Conservation (phyloP, 176 grass and related monocot species). For the Phragmites australis region DNA sequence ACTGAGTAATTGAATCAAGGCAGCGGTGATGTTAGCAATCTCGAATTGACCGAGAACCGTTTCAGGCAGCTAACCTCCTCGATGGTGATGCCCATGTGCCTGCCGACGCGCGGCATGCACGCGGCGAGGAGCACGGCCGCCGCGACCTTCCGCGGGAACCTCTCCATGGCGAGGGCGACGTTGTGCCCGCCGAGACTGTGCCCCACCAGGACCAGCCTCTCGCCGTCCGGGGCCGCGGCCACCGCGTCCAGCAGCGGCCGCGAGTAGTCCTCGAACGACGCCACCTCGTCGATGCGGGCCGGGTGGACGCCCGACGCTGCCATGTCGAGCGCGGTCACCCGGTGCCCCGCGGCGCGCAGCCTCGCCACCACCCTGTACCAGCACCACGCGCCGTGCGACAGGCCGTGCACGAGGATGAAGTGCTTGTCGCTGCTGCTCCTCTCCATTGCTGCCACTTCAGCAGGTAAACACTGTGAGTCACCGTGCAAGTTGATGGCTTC, state of each 20-base stretch:
- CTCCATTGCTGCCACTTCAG: neutral
- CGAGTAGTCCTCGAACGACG: slow-evolving; percentile 60
- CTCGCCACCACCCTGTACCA: slow-evolving; percentile 52
- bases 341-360: slow-evolving; percentile 42
- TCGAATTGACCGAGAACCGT: neutral
- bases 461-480: neutral
- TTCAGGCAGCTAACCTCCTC: slow-evolving; percentile 28
- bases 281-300: slow-evolving; percentile 45
- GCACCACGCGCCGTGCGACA: slow-evolving; percentile 59
- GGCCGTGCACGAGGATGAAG: slow-evolving; percentile 56
- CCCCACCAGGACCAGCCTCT: slow-evolving; percentile 50
- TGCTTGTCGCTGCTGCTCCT: slow-evolving; percentile 28
- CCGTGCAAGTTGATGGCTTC: too few species aligned
- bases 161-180: slow-evolving; percentile 54
- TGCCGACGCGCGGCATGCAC: slow-evolving; percentile 39
- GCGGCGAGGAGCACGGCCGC: slow-evolving; percentile 51
- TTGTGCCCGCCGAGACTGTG: slow-evolving; percentile 56
- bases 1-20: neutral
- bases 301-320: slow-evolving; percentile 50
- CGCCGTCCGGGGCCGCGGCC: neutral
- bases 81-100: neutral
- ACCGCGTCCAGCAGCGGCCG: slow-evolving; percentile 48
- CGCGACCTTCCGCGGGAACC: slow-evolving; percentile 40
- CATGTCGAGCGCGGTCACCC: slow-evolving; percentile 53
- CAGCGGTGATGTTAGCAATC: too few species aligned